Percentiles rank a stretch among this genome's conserved stretches.
These are phyloP conservation scores for Trichophyton simii DNA, from an alignment of 2,329 filamentous ascomycete species.

Conservation along the genomic window DNA sequence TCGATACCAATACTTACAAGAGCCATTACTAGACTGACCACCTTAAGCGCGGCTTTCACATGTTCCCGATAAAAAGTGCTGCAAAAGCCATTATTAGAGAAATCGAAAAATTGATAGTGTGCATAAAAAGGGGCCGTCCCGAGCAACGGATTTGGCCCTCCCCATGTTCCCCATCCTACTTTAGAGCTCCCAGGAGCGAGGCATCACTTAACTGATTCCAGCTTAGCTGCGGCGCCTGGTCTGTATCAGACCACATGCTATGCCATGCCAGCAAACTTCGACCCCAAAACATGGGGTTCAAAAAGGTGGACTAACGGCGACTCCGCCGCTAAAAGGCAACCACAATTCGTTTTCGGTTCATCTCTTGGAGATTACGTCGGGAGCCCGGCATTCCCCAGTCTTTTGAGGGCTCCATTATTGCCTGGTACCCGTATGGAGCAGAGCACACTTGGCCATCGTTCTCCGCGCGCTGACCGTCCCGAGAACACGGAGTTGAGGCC, in stretches of 20 bases:
- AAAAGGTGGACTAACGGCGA: neutral
- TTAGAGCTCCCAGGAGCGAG: neutral
- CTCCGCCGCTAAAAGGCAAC: neutral
- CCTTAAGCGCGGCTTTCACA: constrained; percentile 4
- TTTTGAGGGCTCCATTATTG: neutral
- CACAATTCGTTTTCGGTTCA: no score
- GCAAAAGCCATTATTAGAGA: neutral
- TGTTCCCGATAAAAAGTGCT: neutral
- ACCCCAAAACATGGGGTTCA: neutral
- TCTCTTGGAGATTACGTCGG: no score
- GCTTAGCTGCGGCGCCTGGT: neutral
- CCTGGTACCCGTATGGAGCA: neutral
- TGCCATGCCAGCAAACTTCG: neutral
- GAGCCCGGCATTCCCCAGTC: no score
- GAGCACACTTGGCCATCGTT: neutral
- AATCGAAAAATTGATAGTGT: no score
- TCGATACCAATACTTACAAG: neutral
- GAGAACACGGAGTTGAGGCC: constrained; percentile 3
- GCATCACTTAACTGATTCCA: constrained; percentile 1
- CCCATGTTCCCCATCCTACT: neutral
- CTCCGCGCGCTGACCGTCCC: neutral
- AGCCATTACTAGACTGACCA: neutral
- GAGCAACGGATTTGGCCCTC: neutral
- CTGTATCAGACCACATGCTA: neutral
- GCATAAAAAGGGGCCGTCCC: neutral